Evolutionary conservation across 1,139 yeast species (phyloP).

Genomic region (Zygosaccharomyces pseudobailii): DNA sequence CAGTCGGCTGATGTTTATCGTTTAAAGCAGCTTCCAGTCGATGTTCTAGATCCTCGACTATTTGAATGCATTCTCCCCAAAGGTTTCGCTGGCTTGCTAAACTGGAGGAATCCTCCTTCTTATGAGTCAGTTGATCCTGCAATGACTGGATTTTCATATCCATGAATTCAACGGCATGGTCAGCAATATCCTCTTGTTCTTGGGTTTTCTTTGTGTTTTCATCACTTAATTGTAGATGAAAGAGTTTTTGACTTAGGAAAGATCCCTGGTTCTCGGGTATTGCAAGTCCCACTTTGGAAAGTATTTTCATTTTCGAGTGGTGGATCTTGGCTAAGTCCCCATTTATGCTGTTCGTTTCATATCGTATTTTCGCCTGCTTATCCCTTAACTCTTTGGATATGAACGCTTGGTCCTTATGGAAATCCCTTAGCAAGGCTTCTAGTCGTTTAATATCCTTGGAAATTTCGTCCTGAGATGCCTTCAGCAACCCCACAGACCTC

Average conservation of each 20-base stretch:
- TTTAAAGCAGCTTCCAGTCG: slow-evolving; percentile 11
- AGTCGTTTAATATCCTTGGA: slow-evolving; percentile 20
- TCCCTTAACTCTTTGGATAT: slow-evolving; percentile 20
- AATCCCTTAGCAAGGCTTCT: slow-evolving; percentile 19
- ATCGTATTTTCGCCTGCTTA: slow-evolving; percentile 12
- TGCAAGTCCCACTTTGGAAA: slow-evolving; percentile 21
- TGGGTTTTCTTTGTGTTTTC: slow-evolving; percentile 1
- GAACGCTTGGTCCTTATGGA: slow-evolving; percentile 24
- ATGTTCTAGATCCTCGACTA: slow-evolving; percentile 21
- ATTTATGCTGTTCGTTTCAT: slow-evolving; percentile 12
- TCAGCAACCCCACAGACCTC: slow-evolving; percentile 15
- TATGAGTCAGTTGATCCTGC: slow-evolving; percentile 20
- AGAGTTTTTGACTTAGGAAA: slow-evolving; percentile 3
- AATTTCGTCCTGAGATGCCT: slow-evolving; percentile 13
- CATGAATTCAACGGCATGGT: slow-evolving; percentile 18
- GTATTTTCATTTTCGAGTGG: slow-evolving; percentile 13
- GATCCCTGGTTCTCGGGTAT: slow-evolving; percentile 10
- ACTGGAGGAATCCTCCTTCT: slow-evolving; percentile 20
- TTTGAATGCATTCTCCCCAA: slow-evolving; percentile 24
- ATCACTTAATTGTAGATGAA: slow-evolving; percentile 7
- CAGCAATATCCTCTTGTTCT: slow-evolving; percentile 14
- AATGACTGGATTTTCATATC: slow-evolving; percentile 16
- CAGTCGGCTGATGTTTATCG: slow-evolving; percentile 6
- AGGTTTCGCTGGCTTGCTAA: slow-evolving; percentile 15
- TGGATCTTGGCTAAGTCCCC: slow-evolving; percentile 14